Conservation (phyloP, 1,284 basidiomycete genomes). For the Moesziomyces sp. region DNA sequence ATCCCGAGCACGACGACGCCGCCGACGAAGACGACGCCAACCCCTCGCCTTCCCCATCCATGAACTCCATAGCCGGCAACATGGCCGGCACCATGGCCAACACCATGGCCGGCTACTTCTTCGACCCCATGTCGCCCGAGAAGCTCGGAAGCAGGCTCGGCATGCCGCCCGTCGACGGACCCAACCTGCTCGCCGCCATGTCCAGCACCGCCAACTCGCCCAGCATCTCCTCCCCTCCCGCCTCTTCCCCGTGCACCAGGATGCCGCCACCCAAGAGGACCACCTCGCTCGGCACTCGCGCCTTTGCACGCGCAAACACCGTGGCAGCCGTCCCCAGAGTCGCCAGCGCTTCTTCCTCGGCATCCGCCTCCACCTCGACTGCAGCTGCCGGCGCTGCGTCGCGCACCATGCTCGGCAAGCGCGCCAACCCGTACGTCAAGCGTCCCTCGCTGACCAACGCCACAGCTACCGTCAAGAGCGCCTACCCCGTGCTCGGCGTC, state of each 20-base stretch:
- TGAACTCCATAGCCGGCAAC: constrained; percentile 27
- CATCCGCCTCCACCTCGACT: constrained; percentile 3
- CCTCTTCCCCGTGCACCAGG: constrained; percentile 39
- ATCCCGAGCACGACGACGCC: constrained; percentile 13
- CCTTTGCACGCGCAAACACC: constrained; percentile 46
- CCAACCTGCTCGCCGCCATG: constrained; percentile 43
- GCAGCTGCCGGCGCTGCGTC: constrained; percentile 22
- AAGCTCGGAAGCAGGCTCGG: constrained; percentile 28
- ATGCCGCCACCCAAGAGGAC: constrained; percentile 43
- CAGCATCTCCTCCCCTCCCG: constrained; percentile 36
- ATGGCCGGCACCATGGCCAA: constrained; percentile 17
- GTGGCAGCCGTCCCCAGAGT: constrained; percentile 30
- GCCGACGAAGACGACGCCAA: constrained; percentile 16
- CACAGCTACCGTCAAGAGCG: constrained; percentile 34
- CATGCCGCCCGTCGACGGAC: constrained; percentile 26
- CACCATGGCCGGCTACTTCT: constrained; percentile 60
- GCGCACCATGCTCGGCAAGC: constrained; percentile 50
- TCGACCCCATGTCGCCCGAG: constrained; percentile 59
- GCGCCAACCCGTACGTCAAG: constrained; percentile 56
- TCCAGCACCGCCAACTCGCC: constrained; percentile 30
- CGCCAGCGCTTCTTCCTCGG: constrained; percentile 1
- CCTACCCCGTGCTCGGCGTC: constrained; percentile 47
- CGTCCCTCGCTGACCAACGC: constrained; percentile 38
- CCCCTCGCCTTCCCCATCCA: constrained; percentile 49
- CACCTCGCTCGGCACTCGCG: constrained; percentile 34